Base-by-base conservation (phyloP, 306 rosid species). In the Senna tora region DNA sequence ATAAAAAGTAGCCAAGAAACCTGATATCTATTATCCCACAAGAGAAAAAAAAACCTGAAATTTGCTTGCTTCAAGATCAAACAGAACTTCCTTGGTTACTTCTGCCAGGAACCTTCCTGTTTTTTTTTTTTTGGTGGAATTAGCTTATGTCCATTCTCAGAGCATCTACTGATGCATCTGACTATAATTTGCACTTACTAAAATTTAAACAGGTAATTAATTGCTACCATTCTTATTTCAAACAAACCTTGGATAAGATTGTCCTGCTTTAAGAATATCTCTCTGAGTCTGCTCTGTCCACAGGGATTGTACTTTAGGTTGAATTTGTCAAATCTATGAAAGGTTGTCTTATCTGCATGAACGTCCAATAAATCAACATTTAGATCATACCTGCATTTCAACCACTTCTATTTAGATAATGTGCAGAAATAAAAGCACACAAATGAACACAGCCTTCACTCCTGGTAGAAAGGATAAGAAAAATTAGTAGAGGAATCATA, bases 261-360 rank as follows among this genome's bases (percentile, higher is more conserved):
- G 77, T 91, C 97, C 81, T 91, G 97, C 86, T 91, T 91, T 74
- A 91, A 79, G 78, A 91, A 91, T 81, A 91, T 91, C 85, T 91
- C 97, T 77, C 97, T 80, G 51, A 91, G 95, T 81, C 97, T 88
- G 75, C 97, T 91, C 84, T 91, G 97, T 56, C 97, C 97, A 77
- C 95, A 91, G 43, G 97, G 95, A 84, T 91, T 91, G 79, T 91
- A 91, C 87, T 91, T 91, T 7, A 91, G 85, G 84, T 91, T 91
- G 89, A 91, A 91, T 65, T 91, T 91, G 84, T 91, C 97, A 83
- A 91, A 91, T 66, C 97, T 89, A 78, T 91, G 97, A 57, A 91
- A 88, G 52, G 97, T 91, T 70, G 87, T 91, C 83, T 91, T 91
- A 82, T 91, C 97, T 42, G 97, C 97, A 87, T 91, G 97, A 56